These are phyloP conservation scores for Gnomoniopsis smithogilvyi DNA, from an alignment of 2,329 filamentous ascomycete species.

Conservation along the genomic window DNA sequence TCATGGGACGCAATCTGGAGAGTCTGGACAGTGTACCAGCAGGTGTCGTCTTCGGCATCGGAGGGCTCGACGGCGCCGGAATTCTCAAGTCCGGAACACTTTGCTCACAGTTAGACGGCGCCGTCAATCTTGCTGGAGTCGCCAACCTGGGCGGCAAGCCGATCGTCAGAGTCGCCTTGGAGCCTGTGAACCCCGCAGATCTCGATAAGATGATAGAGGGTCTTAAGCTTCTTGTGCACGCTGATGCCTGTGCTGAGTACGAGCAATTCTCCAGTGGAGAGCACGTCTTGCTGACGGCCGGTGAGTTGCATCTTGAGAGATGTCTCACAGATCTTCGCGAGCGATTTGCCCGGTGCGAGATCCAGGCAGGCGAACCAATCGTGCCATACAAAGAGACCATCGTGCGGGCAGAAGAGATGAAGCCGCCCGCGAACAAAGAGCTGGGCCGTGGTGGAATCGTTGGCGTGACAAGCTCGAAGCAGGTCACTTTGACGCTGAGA, in stretches of 20 bases:
- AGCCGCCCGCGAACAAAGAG: slow-evolving; percentile 79
- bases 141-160: slow-evolving; percentile 73
- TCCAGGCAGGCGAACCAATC: slow-evolving; percentile 90
- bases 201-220: slow-evolving; percentile 94
- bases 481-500: slow-evolving; percentile 72
- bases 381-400: slow-evolving; percentile 96
- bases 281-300: slow-evolving; percentile 90
- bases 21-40: slow-evolving; percentile 80
- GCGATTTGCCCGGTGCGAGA: slow-evolving; percentile 88
- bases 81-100: slow-evolving; percentile 95
- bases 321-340: slow-evolving; percentile 92
- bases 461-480: slow-evolving; percentile 77
- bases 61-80: slow-evolving; percentile 77
- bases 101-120: slow-evolving; percentile 81
- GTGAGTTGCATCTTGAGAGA: slow-evolving; percentile 89
- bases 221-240: slow-evolving; percentile 82
- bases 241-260: slow-evolving; percentile 93
- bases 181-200: slow-evolving; percentile 85
- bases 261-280: slow-evolving; percentile 91
- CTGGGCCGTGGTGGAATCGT: slow-evolving; percentile 79
- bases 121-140: slow-evolving; percentile 87
- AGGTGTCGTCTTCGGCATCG: slow-evolving; percentile 93
- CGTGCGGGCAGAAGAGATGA: slow-evolving; percentile 85
- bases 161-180: slow-evolving; percentile 93
- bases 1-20: slow-evolving; percentile 92